phyloP scores from a whole-genome alignment of 805 yeast species.

The Myxozyma mucilagina region DNA sequence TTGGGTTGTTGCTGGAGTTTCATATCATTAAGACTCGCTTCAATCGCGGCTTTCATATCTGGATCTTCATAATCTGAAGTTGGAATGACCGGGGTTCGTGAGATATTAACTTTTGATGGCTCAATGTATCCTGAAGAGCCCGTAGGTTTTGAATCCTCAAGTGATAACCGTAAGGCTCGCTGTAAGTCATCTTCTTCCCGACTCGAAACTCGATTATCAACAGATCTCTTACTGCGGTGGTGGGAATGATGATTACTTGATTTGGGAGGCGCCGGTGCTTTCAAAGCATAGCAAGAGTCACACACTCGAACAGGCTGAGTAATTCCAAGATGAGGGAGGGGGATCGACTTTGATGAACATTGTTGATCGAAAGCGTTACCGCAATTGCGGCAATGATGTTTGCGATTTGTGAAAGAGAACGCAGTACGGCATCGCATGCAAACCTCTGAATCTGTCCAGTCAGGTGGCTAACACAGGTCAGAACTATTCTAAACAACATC shows the following conservation, averaged over 20 bases:
- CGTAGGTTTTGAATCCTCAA: constrained; percentile 52
- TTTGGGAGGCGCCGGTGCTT: constrained; percentile 40
- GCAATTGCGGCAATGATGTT: constrained; percentile 96
- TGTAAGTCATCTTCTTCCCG: constrained; percentile 74
- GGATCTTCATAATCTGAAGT: constrained; percentile 67
- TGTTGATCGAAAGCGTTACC: constrained; percentile 91
- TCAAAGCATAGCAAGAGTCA: constrained; percentile 76
- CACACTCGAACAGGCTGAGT: constrained; percentile 90
- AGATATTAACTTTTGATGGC: constrained; percentile 19
- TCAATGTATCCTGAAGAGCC: constrained; percentile 23
- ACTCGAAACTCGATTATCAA: constrained; percentile 35
- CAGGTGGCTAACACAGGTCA: constrained; percentile 75
- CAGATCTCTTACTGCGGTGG: constrained; percentile 19
- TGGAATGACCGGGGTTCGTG: constrained; percentile 2
- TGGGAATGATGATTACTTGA: constrained; percentile 36
- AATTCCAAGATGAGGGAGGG: constrained; percentile 82
- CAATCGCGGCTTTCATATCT: constrained; percentile 91
- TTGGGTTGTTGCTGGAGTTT: constrained; percentile 43
- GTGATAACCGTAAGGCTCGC: constrained; percentile 75
- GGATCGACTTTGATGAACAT: constrained; percentile 72
- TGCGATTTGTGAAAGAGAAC: constrained; percentile 80
- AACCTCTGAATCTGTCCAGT: constrained; percentile 93
- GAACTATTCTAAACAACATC: not conserved
- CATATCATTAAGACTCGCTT: constrained; percentile 80
- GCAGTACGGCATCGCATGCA: constrained; percentile 89